phyloP scores from a whole-genome alignment of 371 early-diverging fungal species.

The Apophysomyces variabilis region DNA sequence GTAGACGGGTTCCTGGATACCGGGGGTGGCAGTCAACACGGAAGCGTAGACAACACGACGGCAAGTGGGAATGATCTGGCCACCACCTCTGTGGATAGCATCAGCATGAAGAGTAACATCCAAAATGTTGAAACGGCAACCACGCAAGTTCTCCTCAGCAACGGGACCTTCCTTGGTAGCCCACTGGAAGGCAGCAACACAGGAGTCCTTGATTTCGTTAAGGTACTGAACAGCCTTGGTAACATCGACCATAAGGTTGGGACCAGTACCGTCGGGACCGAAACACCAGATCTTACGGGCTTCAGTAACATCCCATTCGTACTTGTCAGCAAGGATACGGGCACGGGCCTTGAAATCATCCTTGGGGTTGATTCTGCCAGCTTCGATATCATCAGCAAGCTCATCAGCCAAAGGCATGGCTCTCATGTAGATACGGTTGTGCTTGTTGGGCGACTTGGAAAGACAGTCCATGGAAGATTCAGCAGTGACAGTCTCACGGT shows the following conservation, averaged over 20 bases:
- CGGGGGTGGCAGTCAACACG: conserved; percentile 87
- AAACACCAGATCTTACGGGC: conserved; percentile 99
- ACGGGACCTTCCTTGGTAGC: conserved; percentile 95
- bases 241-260: conserved; percentile 96
- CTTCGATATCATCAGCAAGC: conserved; percentile 84
- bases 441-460: conserved; percentile 99
- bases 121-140: conserved; percentile 97
- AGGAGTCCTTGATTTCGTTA: conserved; percentile 99
- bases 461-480: conserved; percentile 84
- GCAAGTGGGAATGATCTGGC: conserved; percentile 94
- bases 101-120: conserved; percentile 99
- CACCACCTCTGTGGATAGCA: conserved; percentile 99
- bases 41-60: conserved; percentile 96
- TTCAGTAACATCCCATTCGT: conserved; percentile 96
- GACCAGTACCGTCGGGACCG: conserved; percentile 96
- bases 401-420: conserved; percentile 93
- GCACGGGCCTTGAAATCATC: conserved; percentile 98
- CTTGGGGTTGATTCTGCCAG: conserved; percentile 87
- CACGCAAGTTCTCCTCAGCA: conserved; percentile 97
- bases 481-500: conserved; percentile 95
- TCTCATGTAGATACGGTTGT: conserved; percentile 99
- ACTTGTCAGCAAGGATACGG: conserved; percentile 91
- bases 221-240: conserved; percentile 99
- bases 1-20: conserved; percentile 99
- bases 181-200: conserved; percentile 95